These are phyloP conservation scores for Hygrophoropsis aurantiaca DNA, from an alignment of 768 basidiomycete species.

Conservation along the genomic window DNA sequence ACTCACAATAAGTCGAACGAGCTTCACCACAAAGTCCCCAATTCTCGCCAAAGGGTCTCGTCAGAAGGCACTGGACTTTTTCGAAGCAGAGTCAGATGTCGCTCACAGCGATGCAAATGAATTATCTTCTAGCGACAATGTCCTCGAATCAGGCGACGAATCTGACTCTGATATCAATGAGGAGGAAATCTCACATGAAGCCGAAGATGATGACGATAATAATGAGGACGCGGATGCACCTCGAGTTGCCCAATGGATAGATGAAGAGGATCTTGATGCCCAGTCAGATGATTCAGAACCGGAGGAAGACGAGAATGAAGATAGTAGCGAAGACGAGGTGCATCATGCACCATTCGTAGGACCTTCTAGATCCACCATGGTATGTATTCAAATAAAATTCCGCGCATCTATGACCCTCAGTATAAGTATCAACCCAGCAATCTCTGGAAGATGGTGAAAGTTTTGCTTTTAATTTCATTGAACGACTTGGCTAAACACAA, in stretches of 20 bases:
- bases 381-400: not conserved
- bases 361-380: conserved; percentile 12
- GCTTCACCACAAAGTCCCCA: conserved; percentile 4
- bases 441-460: conserved; percentile 27
- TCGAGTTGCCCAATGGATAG: conserved; percentile 62
- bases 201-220: conserved; percentile 26
- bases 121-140: not conserved
- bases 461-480: not conserved
- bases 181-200: conserved; percentile 18
- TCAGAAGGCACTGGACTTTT: conserved; percentile 14
- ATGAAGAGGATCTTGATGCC: conserved; percentile 40
- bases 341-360: conserved; percentile 1
- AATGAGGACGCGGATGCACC: conserved; percentile 48
- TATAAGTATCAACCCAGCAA: conserved; percentile 17
- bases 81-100: conserved; percentile 12
- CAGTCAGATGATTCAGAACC: conserved; percentile 9
- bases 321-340: conserved; percentile 16
- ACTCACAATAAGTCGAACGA: not conserved
- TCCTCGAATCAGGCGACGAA: not conserved
- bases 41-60: conserved; percentile 8
- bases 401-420: no score
- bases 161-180: conserved; percentile 1
- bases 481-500: conserved; percentile 7
- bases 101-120: not conserved
- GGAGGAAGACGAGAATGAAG: conserved; percentile 9